These are phyloP conservation scores for Talaromyces trachyspermus DNA, from an alignment of 495 filamentous ascomycete genomes.

Conservation along the genomic window DNA sequence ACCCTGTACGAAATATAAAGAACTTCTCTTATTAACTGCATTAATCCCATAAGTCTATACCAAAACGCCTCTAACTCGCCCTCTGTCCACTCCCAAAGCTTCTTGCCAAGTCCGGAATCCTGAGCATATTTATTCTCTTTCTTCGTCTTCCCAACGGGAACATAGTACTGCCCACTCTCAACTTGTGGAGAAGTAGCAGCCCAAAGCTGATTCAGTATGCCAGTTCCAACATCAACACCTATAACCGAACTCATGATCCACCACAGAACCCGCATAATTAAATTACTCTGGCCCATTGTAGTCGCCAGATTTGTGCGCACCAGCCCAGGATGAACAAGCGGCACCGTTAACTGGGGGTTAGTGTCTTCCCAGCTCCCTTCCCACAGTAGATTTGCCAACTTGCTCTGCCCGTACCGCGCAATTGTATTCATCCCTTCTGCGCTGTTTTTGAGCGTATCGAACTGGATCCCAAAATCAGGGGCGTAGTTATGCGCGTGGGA, in stretches of 20 bases:
- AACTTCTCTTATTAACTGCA: no score
- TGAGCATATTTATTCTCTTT: slow-evolving; percentile 17
- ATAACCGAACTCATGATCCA: slow-evolving; percentile 10
- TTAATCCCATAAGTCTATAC: no score
- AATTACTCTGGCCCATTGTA: slow-evolving; percentile 4
- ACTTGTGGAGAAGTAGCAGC: slow-evolving; percentile 27
- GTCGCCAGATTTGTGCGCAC: slow-evolving; percentile 25
- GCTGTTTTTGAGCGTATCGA: slow-evolving; percentile 23
- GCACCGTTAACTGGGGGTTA: slow-evolving; percentile 38
- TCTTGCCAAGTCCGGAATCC: slow-evolving; percentile 21
- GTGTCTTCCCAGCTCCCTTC: slow-evolving; percentile 35
- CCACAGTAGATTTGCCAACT: slow-evolving; percentile 52
- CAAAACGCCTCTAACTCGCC: no score
- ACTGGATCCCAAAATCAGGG: slow-evolving; percentile 7
- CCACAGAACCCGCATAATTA: not conserved
- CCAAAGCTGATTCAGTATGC: slow-evolving; percentile 34
- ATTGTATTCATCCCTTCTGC: slow-evolving; percentile 34
- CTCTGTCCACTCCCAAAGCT: slow-evolving; percentile 41
- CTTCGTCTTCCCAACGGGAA: slow-evolving; percentile 27
- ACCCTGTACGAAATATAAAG: no score
- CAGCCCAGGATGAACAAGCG: slow-evolving; percentile 41
- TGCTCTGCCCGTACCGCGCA: slow-evolving; percentile 47
- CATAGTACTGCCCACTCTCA: slow-evolving; percentile 27
- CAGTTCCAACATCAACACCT: slow-evolving; percentile 18
- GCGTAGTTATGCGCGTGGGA: slow-evolving; percentile 28